Evolutionary conservation across 371 early-diverging fungal genomes (phyloP).

Genomic region (Blastocladiella emersonii): DNA sequence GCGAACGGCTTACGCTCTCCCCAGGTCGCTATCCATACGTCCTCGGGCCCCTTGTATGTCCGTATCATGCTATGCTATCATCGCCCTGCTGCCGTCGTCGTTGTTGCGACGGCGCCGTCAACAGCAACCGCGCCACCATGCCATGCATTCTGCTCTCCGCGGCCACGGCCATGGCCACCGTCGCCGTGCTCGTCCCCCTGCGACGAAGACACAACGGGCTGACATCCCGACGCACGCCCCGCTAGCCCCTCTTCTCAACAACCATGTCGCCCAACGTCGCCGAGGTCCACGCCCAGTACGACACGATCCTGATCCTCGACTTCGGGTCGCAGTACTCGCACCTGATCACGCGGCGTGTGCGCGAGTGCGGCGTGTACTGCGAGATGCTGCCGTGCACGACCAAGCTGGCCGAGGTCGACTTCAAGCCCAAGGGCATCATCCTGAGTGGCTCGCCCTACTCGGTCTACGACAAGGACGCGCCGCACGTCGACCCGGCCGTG

Average conservation of each 20-base stretch:
- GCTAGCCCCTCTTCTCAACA: not conserved
- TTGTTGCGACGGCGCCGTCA: too few relatives aligned
- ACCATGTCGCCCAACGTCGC: conserved; percentile 9
- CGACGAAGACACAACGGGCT: too few relatives aligned
- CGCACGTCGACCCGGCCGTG: conserved; percentile 82
- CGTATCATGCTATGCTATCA: too few relatives aligned
- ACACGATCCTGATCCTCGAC: conserved; percentile 94
- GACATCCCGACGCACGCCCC: too few relatives aligned
- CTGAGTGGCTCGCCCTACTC: conserved; percentile 94
- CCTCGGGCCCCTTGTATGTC: too few relatives aligned
- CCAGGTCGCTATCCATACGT: too few relatives aligned
- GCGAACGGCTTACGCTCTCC: too few relatives aligned
- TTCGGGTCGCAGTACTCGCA: conserved; percentile 97
- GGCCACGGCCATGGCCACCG: too few relatives aligned
- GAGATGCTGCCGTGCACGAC: conserved; percentile 92
- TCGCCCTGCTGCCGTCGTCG: too few relatives aligned
- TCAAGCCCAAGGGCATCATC: conserved; percentile 87
- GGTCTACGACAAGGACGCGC: conserved; percentile 84
- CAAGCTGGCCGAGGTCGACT: conserved; percentile 78
- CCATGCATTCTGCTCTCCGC: too few relatives aligned
- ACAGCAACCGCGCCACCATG: too few relatives aligned
- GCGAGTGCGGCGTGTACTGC: conserved; percentile 94
- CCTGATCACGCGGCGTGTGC: conserved; percentile 87
- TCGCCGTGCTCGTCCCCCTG: too few relatives aligned
- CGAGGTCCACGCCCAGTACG: conserved; percentile 62